phyloP scores from a whole-genome alignment of 1,284 basidiomycete species.

The Ganoderma lucidum region DNA sequence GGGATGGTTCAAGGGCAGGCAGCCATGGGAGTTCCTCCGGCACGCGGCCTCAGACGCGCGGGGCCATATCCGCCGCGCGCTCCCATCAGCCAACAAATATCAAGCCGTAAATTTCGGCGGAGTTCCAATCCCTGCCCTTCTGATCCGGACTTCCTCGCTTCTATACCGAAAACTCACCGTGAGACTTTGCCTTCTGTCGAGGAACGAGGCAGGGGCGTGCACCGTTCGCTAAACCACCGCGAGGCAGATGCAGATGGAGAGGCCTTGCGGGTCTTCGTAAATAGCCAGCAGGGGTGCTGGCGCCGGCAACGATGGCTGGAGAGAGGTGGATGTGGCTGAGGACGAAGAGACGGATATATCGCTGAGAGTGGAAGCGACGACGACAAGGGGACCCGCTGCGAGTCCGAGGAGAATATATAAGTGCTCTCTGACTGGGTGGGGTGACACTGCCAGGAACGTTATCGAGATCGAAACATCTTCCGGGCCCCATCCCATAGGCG shows the following conservation, averaged over 20 bases:
- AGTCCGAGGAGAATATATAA: conserved; percentile 19
- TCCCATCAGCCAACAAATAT: conserved; percentile 7
- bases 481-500: background rate
- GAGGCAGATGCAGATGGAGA: conserved; percentile 17
- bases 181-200: conserved; percentile 12
- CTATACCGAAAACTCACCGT: conserved; percentile 25
- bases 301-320: background rate
- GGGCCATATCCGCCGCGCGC: conserved; percentile 10
- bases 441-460: conserved; percentile 20
- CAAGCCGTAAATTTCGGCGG: conserved; percentile 6
- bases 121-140: conserved; percentile 24
- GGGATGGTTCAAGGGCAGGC: conserved; percentile 5
- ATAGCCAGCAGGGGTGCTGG: background rate
- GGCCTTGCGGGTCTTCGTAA: conserved; percentile 3
- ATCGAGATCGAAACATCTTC: background rate
- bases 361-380: conserved; percentile 9
- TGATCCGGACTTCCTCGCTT: conserved; percentile 29
- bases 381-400: conserved; percentile 6
- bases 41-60: conserved; percentile 10
- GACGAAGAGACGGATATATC: background rate
- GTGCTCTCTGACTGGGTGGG: background rate
- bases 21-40: conserved; percentile 6
- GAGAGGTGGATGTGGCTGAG: background rate
- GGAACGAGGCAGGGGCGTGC: conserved; percentile 27
- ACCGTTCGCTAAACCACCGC: conserved; percentile 17